Conservation (phyloP, 192 early-diverging fungal species). For the Chytriomyces sp. region DNA sequence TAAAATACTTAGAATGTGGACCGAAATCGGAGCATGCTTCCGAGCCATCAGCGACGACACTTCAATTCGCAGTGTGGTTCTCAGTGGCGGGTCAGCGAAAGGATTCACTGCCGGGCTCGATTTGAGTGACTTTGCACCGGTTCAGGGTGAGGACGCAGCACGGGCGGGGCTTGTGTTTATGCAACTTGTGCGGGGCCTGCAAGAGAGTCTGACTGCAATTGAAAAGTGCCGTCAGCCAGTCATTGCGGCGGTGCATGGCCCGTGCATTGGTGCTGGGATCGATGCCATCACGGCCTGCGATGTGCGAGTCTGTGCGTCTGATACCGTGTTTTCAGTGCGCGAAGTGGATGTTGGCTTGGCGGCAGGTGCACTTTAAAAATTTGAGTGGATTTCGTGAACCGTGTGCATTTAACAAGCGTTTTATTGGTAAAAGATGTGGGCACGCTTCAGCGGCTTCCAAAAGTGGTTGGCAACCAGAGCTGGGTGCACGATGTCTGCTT, state of each 20-base stretch:
- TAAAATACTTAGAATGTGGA: constrained; percentile 58
- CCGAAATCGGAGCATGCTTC: constrained; percentile 72
- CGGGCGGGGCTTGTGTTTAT: constrained; percentile 43
- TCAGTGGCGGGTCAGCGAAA: constrained; percentile 70
- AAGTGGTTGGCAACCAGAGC: constrained; percentile 88
- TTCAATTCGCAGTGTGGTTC: constrained; percentile 74
- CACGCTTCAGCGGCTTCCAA: constrained; percentile 93
- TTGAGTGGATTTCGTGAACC: background rate
- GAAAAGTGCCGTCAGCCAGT: constrained; percentile 88
- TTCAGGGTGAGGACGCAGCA: constrained; percentile 38
- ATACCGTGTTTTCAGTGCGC: constrained; percentile 85
- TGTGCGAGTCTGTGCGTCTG: constrained; percentile 78
- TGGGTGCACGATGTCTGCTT: constrained; percentile 90
- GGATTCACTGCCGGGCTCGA: constrained; percentile 95
- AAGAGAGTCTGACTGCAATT: constrained; percentile 69
- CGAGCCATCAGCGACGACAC: constrained; percentile 60
- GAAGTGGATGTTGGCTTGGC: constrained; percentile 89
- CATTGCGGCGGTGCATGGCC: constrained; percentile 68
- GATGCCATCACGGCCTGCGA: constrained; percentile 93
- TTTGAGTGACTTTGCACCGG: constrained; percentile 24
- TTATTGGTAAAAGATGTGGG: constrained; percentile 70
- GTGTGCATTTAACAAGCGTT: background rate
- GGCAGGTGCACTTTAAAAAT: constrained; percentile 49
- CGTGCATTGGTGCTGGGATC: constrained; percentile 82
- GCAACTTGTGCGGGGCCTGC: constrained; percentile 36